Base-by-base conservation (phyloP, 345 rosid genomes). In the Turritis glabra region DNA sequence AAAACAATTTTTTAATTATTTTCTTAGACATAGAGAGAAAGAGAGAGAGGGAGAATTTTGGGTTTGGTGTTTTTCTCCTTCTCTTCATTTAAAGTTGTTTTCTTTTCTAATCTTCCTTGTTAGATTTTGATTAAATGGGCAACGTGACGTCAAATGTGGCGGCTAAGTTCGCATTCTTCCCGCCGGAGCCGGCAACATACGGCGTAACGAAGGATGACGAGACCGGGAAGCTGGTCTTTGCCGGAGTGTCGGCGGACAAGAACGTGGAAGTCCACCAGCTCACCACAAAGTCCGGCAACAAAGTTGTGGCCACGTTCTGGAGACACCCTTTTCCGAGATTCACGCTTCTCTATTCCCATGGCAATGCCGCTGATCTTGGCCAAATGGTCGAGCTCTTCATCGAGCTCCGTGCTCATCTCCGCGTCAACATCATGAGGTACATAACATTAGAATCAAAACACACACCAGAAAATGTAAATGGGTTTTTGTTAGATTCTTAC, bases 301-400 rank as follows among this genome's bases (percentile, higher is more conserved):
- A 88, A 80, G 79, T 95, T 50, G 98, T 90, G 1, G 98, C 98
- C 68, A 89, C 88, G 73, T 92, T 89, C 64, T 95, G 98, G 99
- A 92, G 81, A 76, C 97, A 95, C 84, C 99, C 99, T 51, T 83
- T 84, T 81, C 92, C 98, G 6, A 81, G 90, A 62, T 95, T 92
- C 74, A 95, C 99, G 64, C 73, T 94, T 47, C 84, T 94, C 75
- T 94, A 94, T 72, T 94, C 98, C 1, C 98, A 94, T 73, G 98
- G 98, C 62, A 94, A 94, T 78, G 97, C 98, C 25, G 98, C 97
- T 50, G 98, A 94, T 72, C 87, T 95, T 66, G 99, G 99, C 18
- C 97, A 92, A 77, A 95, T 95, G 97, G 86, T 83, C 29, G 97
- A 95, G 81, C 96, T 92, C 56, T 95, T 95, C 87, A 83, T 90